phyloP scores from a whole-genome alignment of 176 grass and related monocot genomes.

The Triticum urartu region DNA sequence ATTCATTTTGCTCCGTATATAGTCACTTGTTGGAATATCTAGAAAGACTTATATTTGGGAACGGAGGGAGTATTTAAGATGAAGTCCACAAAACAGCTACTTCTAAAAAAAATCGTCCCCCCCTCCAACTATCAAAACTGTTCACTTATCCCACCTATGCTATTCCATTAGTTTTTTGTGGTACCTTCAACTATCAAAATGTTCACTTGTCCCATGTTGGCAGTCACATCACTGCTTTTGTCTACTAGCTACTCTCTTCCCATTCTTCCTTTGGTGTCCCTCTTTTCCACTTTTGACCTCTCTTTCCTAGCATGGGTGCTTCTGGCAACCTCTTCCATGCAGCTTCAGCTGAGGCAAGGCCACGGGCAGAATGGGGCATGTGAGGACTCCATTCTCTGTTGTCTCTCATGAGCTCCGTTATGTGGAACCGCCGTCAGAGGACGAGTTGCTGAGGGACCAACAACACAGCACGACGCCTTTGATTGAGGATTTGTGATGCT shows the following conservation, averaged over 20 bases:
- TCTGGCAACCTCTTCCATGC: constrained; percentile 1
- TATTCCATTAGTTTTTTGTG: constrained; percentile 1
- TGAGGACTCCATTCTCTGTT: not conserved
- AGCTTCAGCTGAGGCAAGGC: constrained; percentile 8
- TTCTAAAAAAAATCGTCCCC: no score
- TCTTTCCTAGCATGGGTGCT: not conserved
- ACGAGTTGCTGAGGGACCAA: not conserved
- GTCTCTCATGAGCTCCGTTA: not conserved
- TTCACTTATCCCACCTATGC: not conserved
- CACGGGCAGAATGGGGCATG: not conserved
- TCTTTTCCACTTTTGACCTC: constrained; percentile 8
- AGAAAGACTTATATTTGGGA: no score
- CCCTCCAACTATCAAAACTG: not conserved
- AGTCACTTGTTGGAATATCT: no score
- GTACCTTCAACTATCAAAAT: no score
- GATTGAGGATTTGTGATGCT: not conserved
- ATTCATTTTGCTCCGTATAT: no score
- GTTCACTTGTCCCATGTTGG: not conserved
- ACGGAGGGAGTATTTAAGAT: not conserved
- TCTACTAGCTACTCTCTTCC: not conserved
- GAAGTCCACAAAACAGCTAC: not conserved
- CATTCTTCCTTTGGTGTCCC: not conserved
- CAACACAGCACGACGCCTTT: not conserved
- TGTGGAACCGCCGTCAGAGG: not conserved
- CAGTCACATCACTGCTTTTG: not conserved